These are phyloP conservation scores for Globisporangium alternatum DNA, from an alignment of 352 stramenopile species.

Conservation along the genomic window DNA sequence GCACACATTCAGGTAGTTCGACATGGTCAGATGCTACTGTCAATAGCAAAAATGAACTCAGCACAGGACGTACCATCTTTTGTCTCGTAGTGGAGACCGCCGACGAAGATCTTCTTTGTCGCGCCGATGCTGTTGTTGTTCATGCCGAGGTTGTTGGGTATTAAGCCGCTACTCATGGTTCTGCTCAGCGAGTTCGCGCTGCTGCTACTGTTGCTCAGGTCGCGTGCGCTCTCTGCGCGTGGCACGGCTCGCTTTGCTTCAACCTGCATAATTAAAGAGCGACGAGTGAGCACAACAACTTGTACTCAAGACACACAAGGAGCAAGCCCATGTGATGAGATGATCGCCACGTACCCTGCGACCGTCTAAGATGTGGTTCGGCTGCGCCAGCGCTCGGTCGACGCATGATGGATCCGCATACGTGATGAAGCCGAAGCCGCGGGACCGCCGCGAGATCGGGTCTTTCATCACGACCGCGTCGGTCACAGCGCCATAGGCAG, in stretches of 20 bases:
- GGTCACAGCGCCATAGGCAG: slow-evolving; percentile 84
- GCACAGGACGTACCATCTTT: slow-evolving; percentile 74
- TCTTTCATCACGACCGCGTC: slow-evolving; percentile 94
- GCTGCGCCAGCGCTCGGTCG: slow-evolving; percentile 85
- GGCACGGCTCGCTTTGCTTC: slow-evolving; percentile 91
- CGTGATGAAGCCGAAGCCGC: slow-evolving; percentile 94
- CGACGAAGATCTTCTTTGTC: slow-evolving; percentile 92
- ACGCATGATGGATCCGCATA: slow-evolving; percentile 87
- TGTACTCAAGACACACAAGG: not conserved
- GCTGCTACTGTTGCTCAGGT: slow-evolving; percentile 38
- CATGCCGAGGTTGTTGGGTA: slow-evolving; percentile 47
- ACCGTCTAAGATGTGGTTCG: slow-evolving; percentile 90
- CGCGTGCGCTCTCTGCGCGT: slow-evolving; percentile 80
- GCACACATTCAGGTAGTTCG: not conserved
- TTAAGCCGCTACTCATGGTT: slow-evolving; percentile 43
- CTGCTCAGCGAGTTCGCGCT: slow-evolving; percentile 48
- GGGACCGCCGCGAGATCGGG: slow-evolving; percentile 86
- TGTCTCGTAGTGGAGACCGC: slow-evolving; percentile 91
- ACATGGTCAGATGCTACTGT: not conserved
- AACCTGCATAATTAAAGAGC: slow-evolving; percentile 40
- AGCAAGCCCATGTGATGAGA: not conserved
- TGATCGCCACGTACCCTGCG: slow-evolving; percentile 49
- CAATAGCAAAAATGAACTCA: not conserved
- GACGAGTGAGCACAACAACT: slow-evolving; percentile 12
- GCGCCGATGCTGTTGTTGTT: slow-evolving; percentile 44